Conservation (phyloP, 768 basidiomycete species). For the Russula abietina region DNA sequence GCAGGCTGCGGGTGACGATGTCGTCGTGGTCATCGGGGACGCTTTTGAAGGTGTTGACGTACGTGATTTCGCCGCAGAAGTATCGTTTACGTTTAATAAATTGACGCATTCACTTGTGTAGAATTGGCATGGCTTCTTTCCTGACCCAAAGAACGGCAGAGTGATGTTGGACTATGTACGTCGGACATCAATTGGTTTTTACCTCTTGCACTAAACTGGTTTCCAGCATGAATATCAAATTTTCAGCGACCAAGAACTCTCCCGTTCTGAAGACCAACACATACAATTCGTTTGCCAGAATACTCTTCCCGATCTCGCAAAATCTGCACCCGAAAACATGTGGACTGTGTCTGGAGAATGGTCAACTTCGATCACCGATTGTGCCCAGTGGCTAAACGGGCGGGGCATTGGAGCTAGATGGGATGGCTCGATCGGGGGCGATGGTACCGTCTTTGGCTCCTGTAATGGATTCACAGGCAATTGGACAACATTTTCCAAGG, state of each 20-base stretch:
- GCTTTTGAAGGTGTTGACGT: constrained; percentile 59
- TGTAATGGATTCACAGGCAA: constrained; percentile 61
- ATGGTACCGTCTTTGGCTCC: constrained; percentile 47
- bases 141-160: constrained; percentile 44
- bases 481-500: constrained; percentile 48
- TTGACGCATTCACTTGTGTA: constrained; percentile 27
- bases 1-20: constrained; percentile 39
- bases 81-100: background rate
- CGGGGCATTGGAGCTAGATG: constrained; percentile 63
- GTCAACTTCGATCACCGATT: constrained; percentile 69
- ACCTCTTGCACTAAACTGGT: background rate
- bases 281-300: constrained; percentile 54
- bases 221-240: constrained; percentile 67
- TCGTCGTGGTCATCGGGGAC: constrained; percentile 67
- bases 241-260: constrained; percentile 53
- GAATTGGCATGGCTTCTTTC: constrained; percentile 58
- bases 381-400: constrained; percentile 75
- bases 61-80: constrained; percentile 14
- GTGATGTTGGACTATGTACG: constrained; percentile 63
- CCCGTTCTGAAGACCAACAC: constrained; percentile 50
- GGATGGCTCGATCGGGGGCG: constrained; percentile 50
- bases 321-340: constrained; percentile 48
- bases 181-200: background rate
- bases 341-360: constrained; percentile 81
- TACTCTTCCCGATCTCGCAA: constrained; percentile 39